These are phyloP conservation scores for Aspergillus sp. DNA, from an alignment of 2,329 filamentous ascomycete genomes.

Conservation along the genomic window DNA sequence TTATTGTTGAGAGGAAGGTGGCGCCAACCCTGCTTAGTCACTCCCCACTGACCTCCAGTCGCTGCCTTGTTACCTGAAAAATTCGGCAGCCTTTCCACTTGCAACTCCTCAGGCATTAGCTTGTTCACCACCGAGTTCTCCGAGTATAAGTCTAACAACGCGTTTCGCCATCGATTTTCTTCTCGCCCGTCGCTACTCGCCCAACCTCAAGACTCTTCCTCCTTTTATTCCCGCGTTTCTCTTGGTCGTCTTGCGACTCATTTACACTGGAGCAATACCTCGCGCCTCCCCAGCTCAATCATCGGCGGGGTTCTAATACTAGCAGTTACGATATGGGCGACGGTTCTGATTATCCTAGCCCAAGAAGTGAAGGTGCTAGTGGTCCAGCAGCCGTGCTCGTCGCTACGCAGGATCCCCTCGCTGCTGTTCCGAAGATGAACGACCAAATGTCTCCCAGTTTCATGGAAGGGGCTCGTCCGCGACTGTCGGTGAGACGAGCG, in stretches of 20 bases:
- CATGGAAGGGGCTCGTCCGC: constrained; percentile 39
- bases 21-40: constrained; percentile 24
- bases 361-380: constrained; percentile 43
- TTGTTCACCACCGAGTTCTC: constrained; percentile 2
- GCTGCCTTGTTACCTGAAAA: constrained; percentile 32
- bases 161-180: constrained; percentile 1
- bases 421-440: constrained; percentile 36
- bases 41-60: constrained; percentile 21
- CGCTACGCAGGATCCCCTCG: constrained; percentile 34
- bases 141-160: constrained; percentile 8
- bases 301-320: constrained; percentile 28
- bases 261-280: constrained; percentile 12
- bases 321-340: constrained; percentile 38
- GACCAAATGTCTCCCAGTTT: constrained; percentile 32
- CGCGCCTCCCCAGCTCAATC: constrained; percentile 24
- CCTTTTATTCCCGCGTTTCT: not conserved
- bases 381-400: constrained; percentile 37
- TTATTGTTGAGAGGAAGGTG: constrained; percentile 15
- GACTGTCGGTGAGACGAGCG: constrained; percentile 43
- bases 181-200: not conserved
- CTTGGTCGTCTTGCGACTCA: not conserved
- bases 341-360: constrained; percentile 44
- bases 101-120: constrained; percentile 8
- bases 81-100: constrained; percentile 23
- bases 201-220: not conserved